Base-by-base conservation (phyloP, 2,329 filamentous ascomycete species). In the Xylaria polymorpha region DNA sequence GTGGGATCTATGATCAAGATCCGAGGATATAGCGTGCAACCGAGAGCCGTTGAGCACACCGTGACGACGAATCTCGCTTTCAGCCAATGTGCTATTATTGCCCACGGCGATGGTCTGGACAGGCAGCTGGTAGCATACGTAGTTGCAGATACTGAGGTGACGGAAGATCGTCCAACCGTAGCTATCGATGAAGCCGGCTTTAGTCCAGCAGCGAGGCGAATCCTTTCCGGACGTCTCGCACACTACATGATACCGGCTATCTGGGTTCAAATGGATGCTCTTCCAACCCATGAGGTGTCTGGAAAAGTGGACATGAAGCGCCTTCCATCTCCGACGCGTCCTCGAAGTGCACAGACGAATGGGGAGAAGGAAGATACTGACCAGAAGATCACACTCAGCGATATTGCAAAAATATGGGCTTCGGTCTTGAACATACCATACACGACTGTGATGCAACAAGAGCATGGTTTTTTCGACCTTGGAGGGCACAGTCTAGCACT, bases 231-330 rank as follows among this genome's bases (percentile, higher is more conserved):
- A 18, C 88, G 89, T 71, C 85, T 95, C 37, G 92, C 92, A 1
- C 91, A 93, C 70, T 95, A 95, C 80, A 94, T 95, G 92, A 91
- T 95, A 63, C 92, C 92, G 0, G 85, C 91, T 0, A 79, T 94
- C 3, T 95, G 92, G 92, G 89, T 94, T 44, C 87, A 91, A 75
- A 80, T 94, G 39, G 86, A 91, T 2, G 85, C 87, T 69, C 80
- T 95, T 5, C 92, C 92, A 0, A 94, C 92, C 0, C 90, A 94
- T 73, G 89, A 88, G 59, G 92, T 95, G 1, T 94, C 92, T 15
- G 92, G 92, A 22, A 95, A 95, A 81, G 88, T 90, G 22, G 91
- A 95, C 74, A 83, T 92, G 65, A 93, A 93, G 78, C 84, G 86
- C 14, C 84, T 95, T 15, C 92, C 92, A 35, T 82, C 88, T 0